Evolutionary conservation across 345 rosid species (phyloP).

Genomic region (Acer saccharum): DNA sequence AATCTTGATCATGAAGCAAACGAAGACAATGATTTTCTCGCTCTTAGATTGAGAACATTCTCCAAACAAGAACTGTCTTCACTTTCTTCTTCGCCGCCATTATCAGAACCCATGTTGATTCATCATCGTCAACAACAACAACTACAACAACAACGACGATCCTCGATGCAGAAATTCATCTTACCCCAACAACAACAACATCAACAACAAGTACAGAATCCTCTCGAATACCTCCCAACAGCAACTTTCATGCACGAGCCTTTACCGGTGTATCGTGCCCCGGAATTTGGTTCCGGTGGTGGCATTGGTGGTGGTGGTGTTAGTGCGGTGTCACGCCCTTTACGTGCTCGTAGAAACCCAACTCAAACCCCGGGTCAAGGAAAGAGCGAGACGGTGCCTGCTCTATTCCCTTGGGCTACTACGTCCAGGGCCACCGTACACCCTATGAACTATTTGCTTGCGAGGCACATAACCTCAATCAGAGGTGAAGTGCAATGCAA

Average conservation of each 20-base stretch:
- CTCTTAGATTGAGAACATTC: slow-evolving; percentile 12
- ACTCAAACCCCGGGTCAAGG: slow-evolving; percentile 25
- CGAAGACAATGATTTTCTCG: slow-evolving; percentile 18
- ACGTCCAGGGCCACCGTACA: slow-evolving; percentile 50
- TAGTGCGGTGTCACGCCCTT: not conserved
- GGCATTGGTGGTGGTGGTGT: not conserved
- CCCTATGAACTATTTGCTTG: slow-evolving; percentile 35
- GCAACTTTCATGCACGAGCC: not conserved
- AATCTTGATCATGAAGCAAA: not conserved
- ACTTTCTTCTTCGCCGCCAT: not conserved
- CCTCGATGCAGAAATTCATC: not conserved
- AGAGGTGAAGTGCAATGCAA: slow-evolving; percentile 68
- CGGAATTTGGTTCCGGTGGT: not conserved
- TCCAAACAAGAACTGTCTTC: not conserved
- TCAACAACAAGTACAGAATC: not conserved
- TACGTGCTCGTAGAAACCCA: slow-evolving; percentile 32
- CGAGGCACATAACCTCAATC: slow-evolving; percentile 37
- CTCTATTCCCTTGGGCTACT: slow-evolving; percentile 80
- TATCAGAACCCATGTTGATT: not conserved
- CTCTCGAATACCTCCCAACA: slow-evolving; percentile 2
- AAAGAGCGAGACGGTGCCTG: slow-evolving; percentile 36
- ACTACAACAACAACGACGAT: not conserved
- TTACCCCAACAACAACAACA: not conserved
- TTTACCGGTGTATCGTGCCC: not conserved
- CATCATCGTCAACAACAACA: not conserved